Evolutionary conservation across 257 asterid species (phyloP).

Genomic region (Craterostigma plantagineum): DNA sequence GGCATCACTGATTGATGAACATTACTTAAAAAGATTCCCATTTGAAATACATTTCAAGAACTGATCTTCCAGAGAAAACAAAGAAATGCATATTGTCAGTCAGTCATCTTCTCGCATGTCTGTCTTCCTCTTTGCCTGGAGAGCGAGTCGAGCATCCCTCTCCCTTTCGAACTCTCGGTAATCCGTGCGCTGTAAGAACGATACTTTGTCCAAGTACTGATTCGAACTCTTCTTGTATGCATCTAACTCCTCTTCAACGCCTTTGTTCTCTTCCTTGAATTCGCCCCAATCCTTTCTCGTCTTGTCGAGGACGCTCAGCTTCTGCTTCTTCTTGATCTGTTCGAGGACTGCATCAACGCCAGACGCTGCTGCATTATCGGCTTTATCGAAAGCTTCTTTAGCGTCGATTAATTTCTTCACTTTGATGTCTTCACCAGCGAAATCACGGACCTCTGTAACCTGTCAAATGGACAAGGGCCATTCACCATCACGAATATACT

Average conservation of each 20-base stretch:
- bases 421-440: slow-evolving; percentile 82
- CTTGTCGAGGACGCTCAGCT: slow-evolving; percentile 87
- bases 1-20: no score
- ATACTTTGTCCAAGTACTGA: slow-evolving; percentile 71
- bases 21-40: no score
- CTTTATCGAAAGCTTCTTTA: slow-evolving; percentile 36
- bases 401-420: slow-evolving; percentile 74
- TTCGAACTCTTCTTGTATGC: slow-evolving; percentile 93
- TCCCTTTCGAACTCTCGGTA: slow-evolving; percentile 81
- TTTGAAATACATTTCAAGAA: no score
- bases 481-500: no score
- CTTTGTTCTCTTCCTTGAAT: slow-evolving; percentile 73
- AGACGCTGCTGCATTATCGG: slow-evolving; percentile 43
- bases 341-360: slow-evolving; percentile 86
- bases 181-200: slow-evolving; percentile 82
- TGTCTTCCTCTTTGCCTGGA: slow-evolving; percentile 59
- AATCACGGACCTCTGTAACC: slow-evolving; percentile 77
- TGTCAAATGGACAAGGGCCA: no score
- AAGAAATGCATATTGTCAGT: no score
- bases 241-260: slow-evolving; percentile 80
- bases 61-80: no score
- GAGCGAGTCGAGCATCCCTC: slow-evolving; percentile 80
- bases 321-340: slow-evolving; percentile 81
- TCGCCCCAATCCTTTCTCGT: slow-evolving; percentile 96
- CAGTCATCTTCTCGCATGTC: slow-evolving; percentile 69